Conservation (phyloP, 2,329 filamentous ascomycete genomes). For the Polytolypa hystricis region DNA sequence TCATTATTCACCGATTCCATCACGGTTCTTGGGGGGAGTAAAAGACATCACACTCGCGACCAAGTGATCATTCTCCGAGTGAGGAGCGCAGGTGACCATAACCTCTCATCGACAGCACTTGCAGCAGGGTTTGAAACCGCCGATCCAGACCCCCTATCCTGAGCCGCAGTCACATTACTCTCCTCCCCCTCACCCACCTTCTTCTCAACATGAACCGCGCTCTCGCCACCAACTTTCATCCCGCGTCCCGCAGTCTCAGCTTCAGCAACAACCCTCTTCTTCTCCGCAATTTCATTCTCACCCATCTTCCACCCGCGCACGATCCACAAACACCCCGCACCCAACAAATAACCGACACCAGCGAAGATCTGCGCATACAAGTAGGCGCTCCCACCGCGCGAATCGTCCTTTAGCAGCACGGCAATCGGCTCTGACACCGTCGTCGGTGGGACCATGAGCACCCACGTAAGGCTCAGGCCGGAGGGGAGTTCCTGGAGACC, state of each 20-base stretch:
- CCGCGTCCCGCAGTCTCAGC: no score
- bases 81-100: slow-evolving; percentile 21
- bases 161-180: no score
- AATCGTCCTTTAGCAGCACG: slow-evolving; percentile 41
- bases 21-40: no score
- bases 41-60: slow-evolving; percentile 18
- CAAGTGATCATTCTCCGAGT: slow-evolving; percentile 22
- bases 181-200: no score
- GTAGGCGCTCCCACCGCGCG: slow-evolving; percentile 21
- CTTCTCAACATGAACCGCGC: no score
- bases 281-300: slow-evolving; percentile 14
- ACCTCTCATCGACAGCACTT: slow-evolving; percentile 3
- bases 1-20: no score
- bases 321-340: slow-evolving; percentile 37
- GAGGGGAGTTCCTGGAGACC: slow-evolving; percentile 47
- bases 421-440: slow-evolving; percentile 46
- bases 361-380: slow-evolving; percentile 43
- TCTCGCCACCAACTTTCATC: no score
- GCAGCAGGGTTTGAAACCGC: slow-evolving; percentile 5
- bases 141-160: no score
- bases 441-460: slow-evolving; percentile 44
- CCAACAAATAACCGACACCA: slow-evolving; percentile 49
- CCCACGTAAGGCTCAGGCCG: slow-evolving; percentile 48
- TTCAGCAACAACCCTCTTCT: slow-evolving; percentile 7
- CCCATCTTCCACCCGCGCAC: slow-evolving; percentile 31